Base-by-base conservation (phyloP, 441 rosid genomes). In the Gossypium schwendimanii region DNA sequence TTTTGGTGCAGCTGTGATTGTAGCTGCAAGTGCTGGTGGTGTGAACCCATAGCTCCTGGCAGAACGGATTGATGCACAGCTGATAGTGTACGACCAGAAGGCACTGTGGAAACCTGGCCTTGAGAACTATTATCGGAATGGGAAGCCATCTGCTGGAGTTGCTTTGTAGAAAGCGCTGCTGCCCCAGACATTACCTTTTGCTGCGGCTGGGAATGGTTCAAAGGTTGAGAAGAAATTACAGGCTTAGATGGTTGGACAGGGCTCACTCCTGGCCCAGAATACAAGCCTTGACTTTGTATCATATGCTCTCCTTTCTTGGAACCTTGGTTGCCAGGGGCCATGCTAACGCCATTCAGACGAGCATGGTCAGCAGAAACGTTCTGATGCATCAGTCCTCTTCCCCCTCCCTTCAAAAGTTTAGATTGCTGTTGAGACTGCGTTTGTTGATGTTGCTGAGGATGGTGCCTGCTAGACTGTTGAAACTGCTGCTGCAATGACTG, bases 401-500 rank as follows among this genome's bases (percentile, higher is more conserved):
- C 96, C 66, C 82, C 82, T 75, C 93, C 98, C 85, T 91, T 92
- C 74, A 78, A 63, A 72, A 84, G 72, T 80, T 94, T 96, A 75
- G 84, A 80, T 79, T 86, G 98, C 77, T 87, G 97, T 45, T 87
- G 85, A 59, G 85, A 82, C 69, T 81, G 92, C 18, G 79, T 45
- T 54, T 83, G 88, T 44, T 83, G 97, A 70, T 87, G 85, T 76
- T 92, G 93, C 73, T 87, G 93, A 82, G 97, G 98, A 76, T 94
- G 99, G 63, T 82, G 87, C 82, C 96, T 79, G 69, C 90, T 91
- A 81, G 97, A 74, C 73, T 91, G 98, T 77, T 89, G 97, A 68
- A 89, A 83, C 75, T 86, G 98, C 83, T 89, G 98, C 82, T 93
- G 96, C 81, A 85, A 89, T 28, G 79, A 63, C 74, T 83, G 92